These are phyloP conservation scores for Ulmus americana DNA, from an alignment of 331 rosid species.

Conservation along the genomic window DNA sequence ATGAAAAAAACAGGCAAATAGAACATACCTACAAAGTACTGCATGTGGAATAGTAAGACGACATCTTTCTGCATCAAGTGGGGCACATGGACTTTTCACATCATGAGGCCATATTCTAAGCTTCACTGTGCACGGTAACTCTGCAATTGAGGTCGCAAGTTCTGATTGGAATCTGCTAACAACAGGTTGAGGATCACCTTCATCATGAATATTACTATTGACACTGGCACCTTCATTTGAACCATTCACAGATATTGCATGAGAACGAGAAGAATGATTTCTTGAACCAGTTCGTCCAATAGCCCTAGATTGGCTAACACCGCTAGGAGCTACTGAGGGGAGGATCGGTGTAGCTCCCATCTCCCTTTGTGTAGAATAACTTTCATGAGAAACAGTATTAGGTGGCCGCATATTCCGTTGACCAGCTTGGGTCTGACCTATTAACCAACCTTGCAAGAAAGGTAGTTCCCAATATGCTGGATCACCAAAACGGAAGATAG, in stretches of 20 bases:
- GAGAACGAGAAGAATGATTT: conserved; percentile 50
- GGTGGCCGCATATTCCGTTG: conserved; percentile 40
- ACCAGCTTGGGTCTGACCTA: conserved; percentile 86
- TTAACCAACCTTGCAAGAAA: conserved; percentile 89
- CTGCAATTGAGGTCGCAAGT: conserved; percentile 73
- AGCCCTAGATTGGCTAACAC: conserved; percentile 51
- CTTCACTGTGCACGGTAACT: conserved; percentile 95
- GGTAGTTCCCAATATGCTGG: conserved; percentile 79
- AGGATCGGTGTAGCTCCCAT: conserved; percentile 35
- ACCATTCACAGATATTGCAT: conserved; percentile 36
- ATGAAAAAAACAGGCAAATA: not conserved
- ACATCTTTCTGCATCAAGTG: conserved; percentile 64
- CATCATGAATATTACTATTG: conserved; percentile 36
- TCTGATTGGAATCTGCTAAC: conserved; percentile 71
- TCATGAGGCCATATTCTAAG: conserved; percentile 88
- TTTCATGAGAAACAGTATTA: conserved; percentile 30
- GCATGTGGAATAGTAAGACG: conserved; percentile 79
- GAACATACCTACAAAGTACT: conserved; percentile 83
- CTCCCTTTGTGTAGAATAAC: conserved; percentile 38
- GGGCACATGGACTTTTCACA: conserved; percentile 64
- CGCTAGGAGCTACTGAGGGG: conserved; percentile 44
- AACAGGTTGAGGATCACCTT: conserved; percentile 59
- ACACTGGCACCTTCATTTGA: conserved; percentile 48
- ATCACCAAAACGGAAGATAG: conserved; percentile 52
- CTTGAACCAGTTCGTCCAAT: conserved; percentile 55